Conservation (phyloP, 768 basidiomycete species). For the Mrakia hoshinonis region DNA sequence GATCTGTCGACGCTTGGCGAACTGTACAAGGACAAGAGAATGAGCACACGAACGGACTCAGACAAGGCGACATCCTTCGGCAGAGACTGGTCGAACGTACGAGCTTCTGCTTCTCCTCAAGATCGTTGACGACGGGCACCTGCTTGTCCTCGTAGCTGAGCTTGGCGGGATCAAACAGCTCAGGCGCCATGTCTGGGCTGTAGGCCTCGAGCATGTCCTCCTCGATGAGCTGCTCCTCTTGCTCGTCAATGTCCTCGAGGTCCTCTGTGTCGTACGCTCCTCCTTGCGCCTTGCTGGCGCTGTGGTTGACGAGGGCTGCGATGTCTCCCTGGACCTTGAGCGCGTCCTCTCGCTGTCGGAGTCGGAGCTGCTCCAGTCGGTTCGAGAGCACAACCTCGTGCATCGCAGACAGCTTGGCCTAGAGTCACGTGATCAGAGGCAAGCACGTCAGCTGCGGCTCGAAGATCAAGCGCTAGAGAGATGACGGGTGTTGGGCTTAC, state of each 20-base stretch:
- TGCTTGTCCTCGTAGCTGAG: constrained; percentile 69
- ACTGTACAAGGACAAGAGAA: constrained; percentile 43
- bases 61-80: constrained; percentile 18
- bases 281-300: constrained; percentile 48
- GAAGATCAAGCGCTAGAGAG: not conserved
- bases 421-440: not conserved
- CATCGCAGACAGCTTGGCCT: constrained; percentile 83
- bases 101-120: constrained; percentile 44
- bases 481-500: constrained; percentile 48
- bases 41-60: constrained; percentile 6
- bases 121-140: constrained; percentile 63
- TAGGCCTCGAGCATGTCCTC: constrained; percentile 37
- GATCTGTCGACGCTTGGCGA: constrained; percentile 68
- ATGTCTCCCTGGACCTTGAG: constrained; percentile 82
- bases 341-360: constrained; percentile 91
- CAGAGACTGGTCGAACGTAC: constrained; percentile 41
- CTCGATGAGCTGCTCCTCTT: constrained; percentile 50
- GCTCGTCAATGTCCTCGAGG: constrained; percentile 35
- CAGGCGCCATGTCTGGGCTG: constrained; percentile 65
- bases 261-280: constrained; percentile 43
- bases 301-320: constrained; percentile 34
- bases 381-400: constrained; percentile 97
- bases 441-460: too few relatives aligned
- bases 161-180: constrained; percentile 60
- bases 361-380: constrained; percentile 87